Evolutionary conservation across 352 stramenopile species (phyloP).

Genomic region (Pythium biforme): DNA sequence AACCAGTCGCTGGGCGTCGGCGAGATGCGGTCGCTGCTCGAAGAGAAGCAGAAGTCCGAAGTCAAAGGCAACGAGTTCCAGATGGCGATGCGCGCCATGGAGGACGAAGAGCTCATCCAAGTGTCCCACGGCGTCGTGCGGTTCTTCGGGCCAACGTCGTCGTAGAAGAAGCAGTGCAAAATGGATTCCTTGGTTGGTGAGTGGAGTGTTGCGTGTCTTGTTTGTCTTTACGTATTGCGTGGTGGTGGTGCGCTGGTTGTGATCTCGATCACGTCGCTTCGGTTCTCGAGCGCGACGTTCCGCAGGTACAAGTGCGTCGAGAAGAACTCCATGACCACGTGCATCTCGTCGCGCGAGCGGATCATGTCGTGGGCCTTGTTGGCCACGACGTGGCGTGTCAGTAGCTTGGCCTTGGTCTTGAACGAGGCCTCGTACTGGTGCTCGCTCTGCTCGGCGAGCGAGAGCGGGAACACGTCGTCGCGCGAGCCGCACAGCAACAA

Average conservation of each 20-base stretch:
- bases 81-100: conserved; percentile 85
- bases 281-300: conserved; percentile 47
- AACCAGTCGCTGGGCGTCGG: conserved; percentile 79
- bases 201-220: conserved; percentile 3
- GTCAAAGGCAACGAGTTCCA: conserved; percentile 88
- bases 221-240: not conserved
- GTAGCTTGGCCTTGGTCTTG: conserved; percentile 13
- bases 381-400: conserved; percentile 14
- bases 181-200: too few species aligned
- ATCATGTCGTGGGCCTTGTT: conserved; percentile 62
- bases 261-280: conserved; percentile 60
- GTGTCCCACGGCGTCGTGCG: conserved; percentile 88
- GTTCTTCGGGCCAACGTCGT: conserved; percentile 44
- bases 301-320: conserved; percentile 45
- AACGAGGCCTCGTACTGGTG: conserved; percentile 31
- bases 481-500: conserved; percentile 38
- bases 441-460: conserved; percentile 30
- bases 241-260: not conserved
- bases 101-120: conserved; percentile 92
- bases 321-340: conserved; percentile 61
- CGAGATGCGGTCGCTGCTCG: conserved; percentile 85
- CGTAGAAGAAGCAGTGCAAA: too few species aligned
- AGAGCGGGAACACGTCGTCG: conserved; percentile 41
- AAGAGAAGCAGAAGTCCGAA: conserved; percentile 77
- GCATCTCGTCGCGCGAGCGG: conserved; percentile 47